Evolutionary conservation across 139 green algal species (phyloP), one percentile per base, ranked within the genome.

Genomic region (Chlamydomonas schloesseri): DNA sequence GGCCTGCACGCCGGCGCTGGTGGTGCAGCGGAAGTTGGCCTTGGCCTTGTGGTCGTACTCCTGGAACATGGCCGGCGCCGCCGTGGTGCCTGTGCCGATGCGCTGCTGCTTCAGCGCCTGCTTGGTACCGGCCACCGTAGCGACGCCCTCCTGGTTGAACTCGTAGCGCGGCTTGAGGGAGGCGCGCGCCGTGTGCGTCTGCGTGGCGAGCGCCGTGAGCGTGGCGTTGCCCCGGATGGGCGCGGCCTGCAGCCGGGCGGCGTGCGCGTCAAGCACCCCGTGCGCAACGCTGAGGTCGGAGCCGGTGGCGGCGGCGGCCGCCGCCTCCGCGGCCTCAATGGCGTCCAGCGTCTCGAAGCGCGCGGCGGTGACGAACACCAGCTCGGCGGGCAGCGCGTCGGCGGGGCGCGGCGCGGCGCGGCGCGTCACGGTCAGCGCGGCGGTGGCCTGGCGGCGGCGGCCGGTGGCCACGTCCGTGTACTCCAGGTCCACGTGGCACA

Each of bases 331-430:
- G 46, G 34, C 36, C 58, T 89, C 76, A 1, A 86, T 81, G 6
- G 84, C 73, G 79, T 90, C 80, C 31, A 84, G 62, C 20, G 83
- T 84, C 36, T 87, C 47, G 29, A 84, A 90, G 42, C 80, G 81
- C n/a, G 80, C 80, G 8, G 74, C 87, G 53, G 87, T 90, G n/a
- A 79, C 58, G 53, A 75, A 68, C 53, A 90, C 80, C 0, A 90
- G 34, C 37, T 84, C 77, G 3, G 77, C 62, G 10, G 77, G 77
- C 77, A 84, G 47, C 62, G 42, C 60, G 58, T 46, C 77, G 57
- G 20, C 64, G 64, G 64, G 42, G 57, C 77, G 64, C 21, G 64
- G 42, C n/a, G 3, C 77, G 20, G 77, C 18, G 15, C 3, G 13
- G 46, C 77, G 82, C 13, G 20, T 57, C n/a, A 73, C 47, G 26